These are phyloP conservation scores for Colletotrichum gloeosporioides DNA, from an alignment of 2,329 filamentous ascomycete genomes.

Conservation along the genomic window DNA sequence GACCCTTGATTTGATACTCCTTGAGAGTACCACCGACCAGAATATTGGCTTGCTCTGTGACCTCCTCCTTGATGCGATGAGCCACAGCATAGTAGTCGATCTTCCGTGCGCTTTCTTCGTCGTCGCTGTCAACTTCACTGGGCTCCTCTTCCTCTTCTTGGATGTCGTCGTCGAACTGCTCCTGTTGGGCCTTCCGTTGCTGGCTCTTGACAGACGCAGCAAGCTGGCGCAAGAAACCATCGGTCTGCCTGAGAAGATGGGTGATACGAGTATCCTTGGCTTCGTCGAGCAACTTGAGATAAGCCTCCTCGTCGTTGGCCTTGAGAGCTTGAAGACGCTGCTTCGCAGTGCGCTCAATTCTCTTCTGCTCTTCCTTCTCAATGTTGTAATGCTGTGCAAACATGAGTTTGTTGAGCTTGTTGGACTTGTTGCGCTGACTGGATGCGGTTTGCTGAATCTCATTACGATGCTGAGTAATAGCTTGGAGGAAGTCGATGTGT, in stretches of 20 bases:
- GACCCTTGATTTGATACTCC: constrained; percentile 97
- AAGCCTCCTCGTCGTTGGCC: constrained; percentile 98
- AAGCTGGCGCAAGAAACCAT: constrained; percentile 95
- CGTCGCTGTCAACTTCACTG: constrained; percentile 71
- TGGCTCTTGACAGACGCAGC: constrained; percentile 94
- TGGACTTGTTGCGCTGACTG: constrained; percentile 74
- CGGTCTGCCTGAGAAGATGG: constrained; percentile 93
- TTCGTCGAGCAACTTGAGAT: constrained; percentile 95
- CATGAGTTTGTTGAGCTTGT: constrained; percentile 92
- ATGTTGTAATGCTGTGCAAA: constrained; percentile 90
- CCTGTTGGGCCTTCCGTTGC: constrained; percentile 76
- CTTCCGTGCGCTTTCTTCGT: constrained; percentile 75
- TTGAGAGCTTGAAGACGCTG: constrained; percentile 99
- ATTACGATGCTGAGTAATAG: constrained; percentile 81
- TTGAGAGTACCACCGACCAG: constrained; percentile 93
- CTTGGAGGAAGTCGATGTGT: constrained; percentile 88
- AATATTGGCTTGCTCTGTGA: constrained; percentile 81
- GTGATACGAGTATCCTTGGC: constrained; percentile 99
- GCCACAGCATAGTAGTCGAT: constrained; percentile 99
- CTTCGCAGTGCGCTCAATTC: constrained; percentile 96
- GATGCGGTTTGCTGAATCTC: constrained; percentile 75
- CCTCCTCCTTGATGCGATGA: constrained; percentile 92
- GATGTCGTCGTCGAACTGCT: constrained; percentile 71
- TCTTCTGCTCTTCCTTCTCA: constrained; percentile 99
- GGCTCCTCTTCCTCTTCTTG: constrained; percentile 67